Conservation (phyloP, 2,329 filamentous ascomycete species). For the Venturia carpophila region DNA sequence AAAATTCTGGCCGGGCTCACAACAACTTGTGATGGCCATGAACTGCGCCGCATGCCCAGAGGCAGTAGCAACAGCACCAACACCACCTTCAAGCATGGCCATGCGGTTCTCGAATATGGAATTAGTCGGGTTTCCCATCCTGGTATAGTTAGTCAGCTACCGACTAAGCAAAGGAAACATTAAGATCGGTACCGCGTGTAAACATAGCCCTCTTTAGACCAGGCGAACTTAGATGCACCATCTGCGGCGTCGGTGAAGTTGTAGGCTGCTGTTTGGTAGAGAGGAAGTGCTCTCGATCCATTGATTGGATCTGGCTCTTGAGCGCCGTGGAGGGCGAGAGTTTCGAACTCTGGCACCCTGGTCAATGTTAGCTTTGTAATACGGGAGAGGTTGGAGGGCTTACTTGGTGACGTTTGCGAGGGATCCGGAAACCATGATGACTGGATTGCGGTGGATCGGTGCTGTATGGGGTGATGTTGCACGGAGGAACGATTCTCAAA, state of each 20-base stretch:
- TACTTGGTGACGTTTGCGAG: conserved; percentile 23
- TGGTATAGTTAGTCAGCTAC: conserved; percentile 19
- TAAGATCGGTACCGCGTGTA: conserved; percentile 23
- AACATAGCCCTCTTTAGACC: conserved; percentile 34
- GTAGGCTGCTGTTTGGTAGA: conserved; percentile 24
- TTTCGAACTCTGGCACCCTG: conserved; percentile 24
- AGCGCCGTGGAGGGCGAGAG: conserved; percentile 24
- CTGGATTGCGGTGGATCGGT: neutral
- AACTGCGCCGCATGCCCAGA: conserved; percentile 33
- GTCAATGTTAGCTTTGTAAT: neutral
- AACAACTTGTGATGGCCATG: conserved; percentile 33
- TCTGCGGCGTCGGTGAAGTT: conserved; percentile 34
- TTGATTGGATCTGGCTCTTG: conserved; percentile 25
- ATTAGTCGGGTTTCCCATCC: conserved; percentile 35
- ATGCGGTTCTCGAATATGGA: conserved; percentile 33
- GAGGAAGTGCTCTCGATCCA: conserved; percentile 23
- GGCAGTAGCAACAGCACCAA: conserved; percentile 33
- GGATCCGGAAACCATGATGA: conserved; percentile 23
- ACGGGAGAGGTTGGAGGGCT: neutral
- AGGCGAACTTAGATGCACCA: conserved; percentile 27
- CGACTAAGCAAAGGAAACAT: too few species aligned
- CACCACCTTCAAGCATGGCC: conserved; percentile 34
- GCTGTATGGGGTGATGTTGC: too few species aligned
- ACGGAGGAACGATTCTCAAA: too few species aligned
- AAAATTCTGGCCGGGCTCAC: conserved; percentile 33